Evolutionary conservation across 441 rosid species (phyloP).

Genomic region (Breynia disticha): DNA sequence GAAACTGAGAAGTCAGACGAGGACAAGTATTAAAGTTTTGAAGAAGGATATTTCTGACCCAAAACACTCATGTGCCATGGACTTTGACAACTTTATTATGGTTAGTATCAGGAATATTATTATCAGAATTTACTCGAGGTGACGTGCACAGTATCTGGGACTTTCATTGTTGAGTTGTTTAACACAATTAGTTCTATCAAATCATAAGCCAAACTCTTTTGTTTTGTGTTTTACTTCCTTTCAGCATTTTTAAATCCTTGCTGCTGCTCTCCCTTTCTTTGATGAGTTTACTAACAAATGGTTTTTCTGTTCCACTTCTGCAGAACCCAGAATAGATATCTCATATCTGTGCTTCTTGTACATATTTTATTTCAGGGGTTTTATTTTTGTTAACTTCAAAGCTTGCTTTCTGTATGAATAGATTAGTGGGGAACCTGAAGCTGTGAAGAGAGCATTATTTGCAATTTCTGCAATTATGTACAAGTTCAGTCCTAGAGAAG

Average conservation of each 20-base stretch:
- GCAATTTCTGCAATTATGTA: conserved; percentile 87
- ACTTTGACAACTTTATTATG: conserved; percentile 74
- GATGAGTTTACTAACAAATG: too few species aligned
- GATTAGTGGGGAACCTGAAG: conserved; percentile 74
- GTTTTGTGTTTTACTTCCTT: too few species aligned
- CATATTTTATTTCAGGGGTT: conserved; percentile 1
- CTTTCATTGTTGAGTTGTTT: not conserved
- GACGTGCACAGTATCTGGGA: not conserved
- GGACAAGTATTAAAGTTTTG: conserved; percentile 51
- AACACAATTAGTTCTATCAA: not conserved
- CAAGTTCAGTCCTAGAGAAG: conserved; percentile 78
- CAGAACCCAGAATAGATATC: not conserved
- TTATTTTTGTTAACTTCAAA: not conserved
- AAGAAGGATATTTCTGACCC: conserved; percentile 77
- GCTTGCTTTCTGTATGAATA: conserved; percentile 13
- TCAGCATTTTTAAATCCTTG: too few species aligned
- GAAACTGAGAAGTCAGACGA: conserved; percentile 66
- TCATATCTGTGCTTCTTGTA: not conserved
- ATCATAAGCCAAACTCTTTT: not conserved
- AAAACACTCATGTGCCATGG: conserved; percentile 88
- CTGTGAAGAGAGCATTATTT: conserved; percentile 77
- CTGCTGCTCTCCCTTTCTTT: too few species aligned
- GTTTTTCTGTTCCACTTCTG: too few species aligned
- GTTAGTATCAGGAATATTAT: conserved; percentile 37
- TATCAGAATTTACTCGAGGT: too few species aligned